Conservation (phyloP, 1,284 basidiomycete species). For the Psilocybe mexicana region DNA sequence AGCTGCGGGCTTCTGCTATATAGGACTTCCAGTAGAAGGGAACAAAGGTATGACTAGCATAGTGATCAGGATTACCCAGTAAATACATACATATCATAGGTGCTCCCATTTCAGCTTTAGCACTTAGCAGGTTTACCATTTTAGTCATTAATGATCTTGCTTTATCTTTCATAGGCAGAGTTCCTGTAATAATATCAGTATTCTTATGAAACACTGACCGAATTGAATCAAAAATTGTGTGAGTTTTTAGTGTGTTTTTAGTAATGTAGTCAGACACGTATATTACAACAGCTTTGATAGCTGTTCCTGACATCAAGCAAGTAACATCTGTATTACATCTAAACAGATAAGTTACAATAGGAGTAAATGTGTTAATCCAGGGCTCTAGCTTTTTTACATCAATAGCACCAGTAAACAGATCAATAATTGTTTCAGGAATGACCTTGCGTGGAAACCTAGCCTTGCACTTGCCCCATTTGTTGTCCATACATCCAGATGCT, state of each 20-base stretch:
- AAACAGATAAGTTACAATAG: no score
- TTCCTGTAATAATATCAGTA: background rate
- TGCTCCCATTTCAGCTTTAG: conserved; percentile 22
- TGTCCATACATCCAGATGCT: background rate
- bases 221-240: conserved; percentile 22
- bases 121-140: conserved; percentile 20
- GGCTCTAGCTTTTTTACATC: no score
- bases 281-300: no score
- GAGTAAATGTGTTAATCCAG: no score
- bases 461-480: no score
- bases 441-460: background rate
- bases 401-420: background rate
- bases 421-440: background rate
- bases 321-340: no score
- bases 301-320: no score
- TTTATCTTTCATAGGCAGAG: background rate
- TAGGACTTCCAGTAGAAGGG: conserved; percentile 13
- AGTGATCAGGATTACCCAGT: conserved; percentile 19
- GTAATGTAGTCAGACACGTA: conserved; percentile 30
- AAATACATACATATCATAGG: conserved; percentile 25
- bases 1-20: conserved; percentile 8
- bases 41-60: conserved; percentile 14
- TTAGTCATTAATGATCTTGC: conserved; percentile 6
- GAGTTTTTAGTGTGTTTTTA: conserved; percentile 22
- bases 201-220: background rate